These are phyloP conservation scores for Boletus insuetus DNA, from an alignment of 768 basidiomycete species.

Conservation along the genomic window DNA sequence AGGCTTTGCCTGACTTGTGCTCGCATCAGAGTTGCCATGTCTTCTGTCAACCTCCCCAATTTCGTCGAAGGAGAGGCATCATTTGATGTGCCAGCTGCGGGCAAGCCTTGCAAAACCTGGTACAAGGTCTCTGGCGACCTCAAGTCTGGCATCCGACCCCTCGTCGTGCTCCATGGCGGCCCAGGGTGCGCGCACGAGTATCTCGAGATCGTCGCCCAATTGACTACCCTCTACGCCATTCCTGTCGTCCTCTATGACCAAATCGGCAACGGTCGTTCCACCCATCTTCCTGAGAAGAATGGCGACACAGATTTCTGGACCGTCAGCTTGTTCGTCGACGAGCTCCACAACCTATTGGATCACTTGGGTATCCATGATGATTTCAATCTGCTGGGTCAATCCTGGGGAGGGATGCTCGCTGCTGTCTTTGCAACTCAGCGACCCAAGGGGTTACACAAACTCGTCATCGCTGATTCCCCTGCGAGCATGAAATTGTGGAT, in stretches of 20 bases:
- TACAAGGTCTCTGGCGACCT: constrained; percentile 50
- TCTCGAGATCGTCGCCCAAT: constrained; percentile 38
- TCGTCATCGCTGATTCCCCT: constrained; percentile 46
- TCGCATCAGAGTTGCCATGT: constrained; percentile 17
- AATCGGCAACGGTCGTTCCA: constrained; percentile 52
- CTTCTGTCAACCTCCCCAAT: constrained; percentile 23
- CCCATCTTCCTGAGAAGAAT: constrained; percentile 49
- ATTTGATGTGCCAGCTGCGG: constrained; percentile 26
- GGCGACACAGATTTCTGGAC: constrained; percentile 47
- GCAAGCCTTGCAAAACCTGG: constrained; percentile 44
- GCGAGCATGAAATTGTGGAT: constrained; percentile 46
- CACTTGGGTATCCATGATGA: constrained; percentile 44
- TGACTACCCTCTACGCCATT: constrained; percentile 35
- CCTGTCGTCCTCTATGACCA: constrained; percentile 59
- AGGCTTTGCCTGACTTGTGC: background rate
- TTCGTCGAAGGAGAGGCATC: constrained; percentile 32
- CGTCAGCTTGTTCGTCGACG: constrained; percentile 46
- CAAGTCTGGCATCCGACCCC: constrained; percentile 35
- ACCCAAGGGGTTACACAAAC: constrained; percentile 44
- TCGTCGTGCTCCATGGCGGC: constrained; percentile 54
- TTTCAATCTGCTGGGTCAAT: constrained; percentile 44
- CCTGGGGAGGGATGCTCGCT: constrained; percentile 47
- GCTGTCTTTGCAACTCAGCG: constrained; percentile 32
- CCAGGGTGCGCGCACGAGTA: constrained; percentile 47
- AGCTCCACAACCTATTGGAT: constrained; percentile 45